Evolutionary conservation across 805 yeast genomes (phyloP).

Genomic region (Lipomyces yamanashiensis): DNA sequence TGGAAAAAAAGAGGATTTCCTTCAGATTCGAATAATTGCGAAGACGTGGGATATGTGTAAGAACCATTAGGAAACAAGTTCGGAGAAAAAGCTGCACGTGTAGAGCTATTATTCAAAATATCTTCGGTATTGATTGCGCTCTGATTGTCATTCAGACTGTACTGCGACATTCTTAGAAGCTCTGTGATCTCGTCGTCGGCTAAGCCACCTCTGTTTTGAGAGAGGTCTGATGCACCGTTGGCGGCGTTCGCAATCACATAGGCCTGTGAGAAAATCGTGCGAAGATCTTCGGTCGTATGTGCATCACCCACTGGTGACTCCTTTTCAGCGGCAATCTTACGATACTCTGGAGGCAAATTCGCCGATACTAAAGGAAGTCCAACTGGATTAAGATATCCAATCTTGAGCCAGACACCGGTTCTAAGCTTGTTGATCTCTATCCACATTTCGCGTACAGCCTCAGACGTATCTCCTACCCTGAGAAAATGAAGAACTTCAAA

Average conservation of each 20-base stretch:
- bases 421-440: constrained; percentile 23
- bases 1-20: neutral
- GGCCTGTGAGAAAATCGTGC: constrained; percentile 3
- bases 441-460: constrained; percentile 21
- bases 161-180: neutral
- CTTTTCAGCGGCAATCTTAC: neutral
- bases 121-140: neutral
- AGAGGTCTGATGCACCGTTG: neutral
- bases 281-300: neutral
- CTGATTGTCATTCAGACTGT: neutral
- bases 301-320: neutral
- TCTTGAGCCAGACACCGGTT: constrained; percentile 28
- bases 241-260: neutral
- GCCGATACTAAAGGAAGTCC: constrained; percentile 27
- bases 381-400: constrained; percentile 24
- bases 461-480: constrained; percentile 15
- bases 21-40: neutral
- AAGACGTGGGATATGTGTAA: neutral
- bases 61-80: too few relatives aligned
- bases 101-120: neutral
- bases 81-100: neutral
- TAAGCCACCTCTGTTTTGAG: too few relatives aligned
- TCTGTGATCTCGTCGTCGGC: neutral
- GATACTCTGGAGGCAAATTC: constrained; percentile 22
- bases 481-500: constrained; percentile 23